These are phyloP conservation scores for Aphanocladium album DNA, from an alignment of 2,329 filamentous ascomycete genomes.

Conservation along the genomic window DNA sequence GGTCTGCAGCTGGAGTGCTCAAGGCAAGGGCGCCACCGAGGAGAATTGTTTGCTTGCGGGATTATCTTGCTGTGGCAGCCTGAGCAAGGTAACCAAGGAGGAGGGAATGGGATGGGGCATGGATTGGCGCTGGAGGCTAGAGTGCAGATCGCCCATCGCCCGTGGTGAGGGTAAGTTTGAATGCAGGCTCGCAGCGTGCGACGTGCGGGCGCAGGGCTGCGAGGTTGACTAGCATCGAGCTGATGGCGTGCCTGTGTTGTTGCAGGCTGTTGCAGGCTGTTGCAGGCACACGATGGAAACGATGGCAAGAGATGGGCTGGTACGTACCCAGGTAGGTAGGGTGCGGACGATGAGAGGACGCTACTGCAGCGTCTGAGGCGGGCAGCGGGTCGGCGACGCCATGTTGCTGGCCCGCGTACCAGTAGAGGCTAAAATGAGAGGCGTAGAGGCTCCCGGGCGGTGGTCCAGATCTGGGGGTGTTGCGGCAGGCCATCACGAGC, in stretches of 20 bases:
- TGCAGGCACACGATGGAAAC: conserved; percentile 1
- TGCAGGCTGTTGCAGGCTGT: too few species aligned
- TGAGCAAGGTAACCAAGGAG: neutral
- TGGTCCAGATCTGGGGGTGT: too few species aligned
- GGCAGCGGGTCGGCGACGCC: conserved; percentile 1
- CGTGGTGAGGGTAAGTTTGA: too few species aligned
- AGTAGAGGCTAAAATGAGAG: too few species aligned
- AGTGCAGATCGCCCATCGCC: too few species aligned
- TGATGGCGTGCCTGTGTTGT: too few species aligned
- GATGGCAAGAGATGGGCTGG: too few species aligned
- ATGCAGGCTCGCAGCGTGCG: too few species aligned
- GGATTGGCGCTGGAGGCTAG: neutral
- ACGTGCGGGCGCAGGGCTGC: neutral
- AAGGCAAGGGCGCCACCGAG: neutral
- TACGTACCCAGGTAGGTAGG: too few species aligned
- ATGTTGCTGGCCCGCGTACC: neutral
- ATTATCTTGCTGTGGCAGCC: conserved; percentile 3
- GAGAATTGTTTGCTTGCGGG: conserved; percentile 6
- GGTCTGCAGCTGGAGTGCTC: neutral
- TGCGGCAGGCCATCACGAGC: too few species aligned
- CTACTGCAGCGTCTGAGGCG: neutral
- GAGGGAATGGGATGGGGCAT: neutral
- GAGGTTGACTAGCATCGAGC: neutral
- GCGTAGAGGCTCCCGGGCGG: neutral
- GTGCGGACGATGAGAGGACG: neutral